Percentiles rank a stretch among this genome's conserved stretches.
phyloP scores from a whole-genome alignment of 2,329 filamentous ascomycete species.

The Ceratocystis cubensis region DNA sequence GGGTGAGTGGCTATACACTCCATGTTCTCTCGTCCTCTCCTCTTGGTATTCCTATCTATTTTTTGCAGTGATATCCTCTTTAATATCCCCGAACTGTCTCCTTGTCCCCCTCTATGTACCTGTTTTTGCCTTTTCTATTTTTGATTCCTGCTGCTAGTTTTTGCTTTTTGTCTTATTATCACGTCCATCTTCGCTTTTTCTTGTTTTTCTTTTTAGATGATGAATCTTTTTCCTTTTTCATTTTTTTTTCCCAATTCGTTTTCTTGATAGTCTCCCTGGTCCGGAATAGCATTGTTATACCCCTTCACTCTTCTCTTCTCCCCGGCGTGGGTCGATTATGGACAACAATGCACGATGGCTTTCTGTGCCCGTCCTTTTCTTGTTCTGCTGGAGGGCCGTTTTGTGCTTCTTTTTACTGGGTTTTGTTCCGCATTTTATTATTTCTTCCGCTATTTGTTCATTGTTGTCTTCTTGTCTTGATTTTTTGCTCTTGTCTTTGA shows the following conservation, averaged over 20 bases:
- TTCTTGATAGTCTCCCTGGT: slow-evolving; percentile 5
- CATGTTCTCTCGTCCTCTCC: not conserved
- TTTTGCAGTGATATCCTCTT: not conserved
- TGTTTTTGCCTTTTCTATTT: slow-evolving; percentile 3
- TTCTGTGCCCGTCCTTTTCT: not conserved
- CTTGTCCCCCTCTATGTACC: not conserved
- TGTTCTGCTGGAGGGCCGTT: not conserved
- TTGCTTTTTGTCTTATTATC: not conserved
- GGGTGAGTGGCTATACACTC: too few species aligned
- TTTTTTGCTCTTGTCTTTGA: not conserved
- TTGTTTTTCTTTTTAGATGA: slow-evolving; percentile 2
- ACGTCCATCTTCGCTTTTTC: not conserved
- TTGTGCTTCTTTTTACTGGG: slow-evolving; percentile 1
- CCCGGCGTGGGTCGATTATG: not conserved
- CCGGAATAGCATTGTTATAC: slow-evolving; percentile 3
- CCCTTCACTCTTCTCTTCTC: slow-evolving; percentile 3
- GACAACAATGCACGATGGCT: not conserved
- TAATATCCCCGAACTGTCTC: not conserved
- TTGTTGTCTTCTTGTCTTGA: not conserved
- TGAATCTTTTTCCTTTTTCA: slow-evolving; percentile 6
- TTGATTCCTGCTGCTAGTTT: not conserved
- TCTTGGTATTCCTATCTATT: not conserved
- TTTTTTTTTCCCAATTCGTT: not conserved
- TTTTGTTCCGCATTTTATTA: not conserved
- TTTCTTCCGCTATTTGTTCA: not conserved